A percentile compares a stretch with the other conserved stretches of the same genome.
These are phyloP conservation scores for Diplodia seriata DNA, from an alignment of 2,329 filamentous ascomycete species.

Conservation along the genomic window DNA sequence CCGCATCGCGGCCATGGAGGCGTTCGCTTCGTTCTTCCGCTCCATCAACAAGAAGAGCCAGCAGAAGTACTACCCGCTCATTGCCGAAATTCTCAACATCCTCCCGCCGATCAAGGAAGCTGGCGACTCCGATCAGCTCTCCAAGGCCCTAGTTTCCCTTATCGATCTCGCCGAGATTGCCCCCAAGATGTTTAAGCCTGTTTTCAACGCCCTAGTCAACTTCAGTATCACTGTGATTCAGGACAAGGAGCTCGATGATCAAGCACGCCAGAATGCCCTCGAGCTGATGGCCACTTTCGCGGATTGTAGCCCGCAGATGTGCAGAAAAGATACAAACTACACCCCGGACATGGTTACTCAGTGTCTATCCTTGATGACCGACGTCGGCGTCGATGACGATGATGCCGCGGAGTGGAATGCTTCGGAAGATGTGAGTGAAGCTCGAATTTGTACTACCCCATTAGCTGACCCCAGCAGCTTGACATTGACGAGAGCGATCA, in stretches of 20 bases:
- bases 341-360: conserved; percentile 98
- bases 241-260: conserved; percentile 91
- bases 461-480: conserved; percentile 61
- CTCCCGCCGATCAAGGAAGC: conserved; percentile 92
- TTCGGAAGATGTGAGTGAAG: conserved; percentile 78
- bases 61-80: conserved; percentile 82
- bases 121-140: conserved; percentile 87
- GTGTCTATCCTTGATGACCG: conserved; percentile 96
- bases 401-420: conserved; percentile 93
- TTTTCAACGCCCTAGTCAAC: conserved; percentile 92
- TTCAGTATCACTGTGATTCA: conserved; percentile 94
- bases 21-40: conserved; percentile 94
- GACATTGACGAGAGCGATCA: conserved; percentile 95
- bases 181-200: conserved; percentile 94
- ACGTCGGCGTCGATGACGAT: conserved; percentile 92
- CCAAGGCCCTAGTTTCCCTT: conserved; percentile 85
- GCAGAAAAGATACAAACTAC: conserved; percentile 90
- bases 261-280: conserved; percentile 90
- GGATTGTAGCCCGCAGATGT: conserved; percentile 92
- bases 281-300: conserved; percentile 98
- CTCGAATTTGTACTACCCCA: conserved; percentile 3
- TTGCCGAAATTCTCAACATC: conserved; percentile 92
- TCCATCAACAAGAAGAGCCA: conserved; percentile 88
- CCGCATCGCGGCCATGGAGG: conserved; percentile 91
- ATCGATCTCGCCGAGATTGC: conserved; percentile 95